Base-by-base conservation (phyloP, 306 rosid species). In the Vicia faba region DNA sequence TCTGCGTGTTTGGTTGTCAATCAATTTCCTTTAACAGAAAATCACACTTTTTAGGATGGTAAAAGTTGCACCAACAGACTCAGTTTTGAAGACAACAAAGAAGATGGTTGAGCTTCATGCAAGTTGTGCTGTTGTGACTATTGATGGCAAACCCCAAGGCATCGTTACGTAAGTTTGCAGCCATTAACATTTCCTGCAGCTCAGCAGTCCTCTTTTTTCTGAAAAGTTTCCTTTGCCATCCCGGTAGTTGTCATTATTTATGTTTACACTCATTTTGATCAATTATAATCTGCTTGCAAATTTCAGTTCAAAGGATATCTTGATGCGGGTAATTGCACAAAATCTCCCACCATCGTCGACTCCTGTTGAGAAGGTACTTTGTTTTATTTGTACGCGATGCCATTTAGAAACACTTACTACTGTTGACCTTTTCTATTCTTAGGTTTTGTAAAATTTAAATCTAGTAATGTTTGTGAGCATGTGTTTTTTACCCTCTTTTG, bases 301-400 rank as follows among this genome's bases (percentile, higher is more conserved):
- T 68, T 74, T 77, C 87, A 95, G 99, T 51, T 91, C 99, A 59
- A 95, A 84, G 80, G 99, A 95, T 82, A 80, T 95, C 75, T 84
- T 95, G 88, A 88, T 95, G 97, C 92, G 99, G 66, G 88, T 95
- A 36, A 79, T 88, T 76, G 82, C 91, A 7, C 99, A 90, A 81
- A 87, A 91, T 84, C 89, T 88, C 81, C 70, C 79, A 50, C 88
- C 95, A 11, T 86, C 86, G 25, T 82, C 92, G 33, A 91, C 99
- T 68, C 88, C 81, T 43, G 83, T 95, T 40, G 99, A 91, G 84
- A 91, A 91, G 99, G 99, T 95, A 78, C 38, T 72, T 56, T 50
- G 38, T 66, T 71, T 75, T 41, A 64, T 64, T 71, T 35, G n/a
- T 46, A 66, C 13, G 45, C 61, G 43, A 2, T 40, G 51, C 61